These are phyloP conservation scores for Malus domestica DNA, from an alignment of 306 rosid genomes.

Conservation along the genomic window DNA sequence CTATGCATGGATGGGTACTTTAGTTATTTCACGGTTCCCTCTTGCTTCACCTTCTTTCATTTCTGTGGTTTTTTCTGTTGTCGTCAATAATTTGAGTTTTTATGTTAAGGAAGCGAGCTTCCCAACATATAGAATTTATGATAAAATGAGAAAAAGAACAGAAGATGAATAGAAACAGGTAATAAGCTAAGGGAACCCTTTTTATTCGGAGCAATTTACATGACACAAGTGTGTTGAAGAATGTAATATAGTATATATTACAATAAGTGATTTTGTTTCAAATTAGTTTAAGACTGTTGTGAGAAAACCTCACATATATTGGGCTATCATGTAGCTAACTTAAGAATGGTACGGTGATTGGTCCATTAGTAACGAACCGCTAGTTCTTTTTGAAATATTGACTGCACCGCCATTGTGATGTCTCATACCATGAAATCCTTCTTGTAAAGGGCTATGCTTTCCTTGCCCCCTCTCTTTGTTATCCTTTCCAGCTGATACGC, in stretches of 20 bases:
- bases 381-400: too few relatives aligned
- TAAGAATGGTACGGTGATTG: neutral
- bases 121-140: neutral
- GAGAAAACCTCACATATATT: too few relatives aligned
- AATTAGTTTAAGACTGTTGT: too few relatives aligned
- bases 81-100: neutral
- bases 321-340: too few relatives aligned
- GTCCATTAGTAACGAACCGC: neutral
- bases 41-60: slow-evolving; percentile 11
- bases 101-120: neutral
- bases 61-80: too few relatives aligned
- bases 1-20: slow-evolving; percentile 20
- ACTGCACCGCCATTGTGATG: neutral
- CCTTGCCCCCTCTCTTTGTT: neutral
- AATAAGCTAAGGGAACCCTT: too few relatives aligned
- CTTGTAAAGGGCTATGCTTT: neutral
- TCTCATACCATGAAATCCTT: too few relatives aligned
- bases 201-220: too few relatives aligned
- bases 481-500: neutral
- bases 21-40: slow-evolving; percentile 33
- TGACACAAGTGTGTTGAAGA: too few relatives aligned
- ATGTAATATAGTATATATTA: too few relatives aligned
- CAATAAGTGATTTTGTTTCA: too few relatives aligned
- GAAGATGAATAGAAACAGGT: neutral
- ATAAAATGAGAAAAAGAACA: neutral